Conservation (phyloP, 225 moss, liverwort and hornwort genomes). For the Polytrichum commune region DNA sequence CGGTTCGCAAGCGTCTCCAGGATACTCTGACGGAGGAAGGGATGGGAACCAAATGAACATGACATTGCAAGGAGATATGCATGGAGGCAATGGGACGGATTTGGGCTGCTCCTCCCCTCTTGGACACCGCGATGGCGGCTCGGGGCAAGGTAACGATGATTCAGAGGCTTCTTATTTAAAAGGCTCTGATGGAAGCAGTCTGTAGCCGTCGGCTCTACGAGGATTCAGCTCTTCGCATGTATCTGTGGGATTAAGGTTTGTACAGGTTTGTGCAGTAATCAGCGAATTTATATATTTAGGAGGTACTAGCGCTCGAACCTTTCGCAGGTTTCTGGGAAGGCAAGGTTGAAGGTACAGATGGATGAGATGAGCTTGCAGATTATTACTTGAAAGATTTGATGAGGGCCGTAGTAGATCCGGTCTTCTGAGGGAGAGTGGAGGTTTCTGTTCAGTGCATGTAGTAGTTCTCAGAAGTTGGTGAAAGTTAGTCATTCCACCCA, state of each 20-base stretch:
- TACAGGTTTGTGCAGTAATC: slow-evolving; percentile 5
- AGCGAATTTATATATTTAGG: neutral
- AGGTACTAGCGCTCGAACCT: neutral
- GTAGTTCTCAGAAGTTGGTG: neutral
- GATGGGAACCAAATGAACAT: slow-evolving; percentile 35
- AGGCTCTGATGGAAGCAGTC: slow-evolving; percentile 43
- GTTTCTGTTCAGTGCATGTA: neutral
- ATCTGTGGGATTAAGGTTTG: slow-evolving; percentile 5
- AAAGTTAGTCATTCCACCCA: slow-evolving; percentile 22
- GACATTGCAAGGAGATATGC: slow-evolving; percentile 40
- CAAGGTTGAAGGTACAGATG: neutral
- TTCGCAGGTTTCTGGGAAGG: slow-evolving; percentile 7
- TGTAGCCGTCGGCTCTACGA: slow-evolving; percentile 9
- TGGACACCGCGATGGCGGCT: slow-evolving; percentile 20
- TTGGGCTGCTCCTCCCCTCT: slow-evolving; percentile 37
- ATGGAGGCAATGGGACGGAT: slow-evolving; percentile 43
- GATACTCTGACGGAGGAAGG: slow-evolving; percentile 31
- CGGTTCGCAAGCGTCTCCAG: slow-evolving; percentile 38
- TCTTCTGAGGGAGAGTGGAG: neutral
- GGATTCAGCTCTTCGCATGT: neutral
- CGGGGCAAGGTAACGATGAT: slow-evolving; percentile 39
- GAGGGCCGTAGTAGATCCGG: too few species aligned
- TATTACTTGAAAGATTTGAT: neutral
- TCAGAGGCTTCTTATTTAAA: slow-evolving; percentile 53
- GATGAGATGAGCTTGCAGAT: neutral